Evolutionary conservation across 2,329 filamentous ascomycete species (phyloP).

Genomic region (Botrytis byssoidea): DNA sequence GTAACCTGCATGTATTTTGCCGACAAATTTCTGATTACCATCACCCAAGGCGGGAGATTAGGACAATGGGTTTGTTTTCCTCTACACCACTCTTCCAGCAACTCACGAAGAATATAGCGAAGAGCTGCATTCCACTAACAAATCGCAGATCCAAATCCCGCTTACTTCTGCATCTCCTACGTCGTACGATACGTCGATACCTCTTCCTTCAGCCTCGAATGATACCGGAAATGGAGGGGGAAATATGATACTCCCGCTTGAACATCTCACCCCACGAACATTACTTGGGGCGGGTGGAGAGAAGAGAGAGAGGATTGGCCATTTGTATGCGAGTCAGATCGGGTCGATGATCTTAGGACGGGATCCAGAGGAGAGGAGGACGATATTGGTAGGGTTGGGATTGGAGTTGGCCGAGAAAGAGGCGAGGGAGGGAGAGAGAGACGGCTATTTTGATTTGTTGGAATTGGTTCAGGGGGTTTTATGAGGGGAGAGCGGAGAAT

Average conservation of each 20-base stretch:
- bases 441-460: slow-evolving; percentile 63
- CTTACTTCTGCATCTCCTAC: slow-evolving; percentile 66
- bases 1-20: slow-evolving; percentile 72
- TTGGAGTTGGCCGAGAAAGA: slow-evolving; percentile 44
- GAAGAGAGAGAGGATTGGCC: slow-evolving; percentile 78
- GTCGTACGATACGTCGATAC: slow-evolving; percentile 53
- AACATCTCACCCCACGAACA: slow-evolving; percentile 81
- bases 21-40: slow-evolving; percentile 87
- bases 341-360: slow-evolving; percentile 74
- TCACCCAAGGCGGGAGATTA: slow-evolving; percentile 80
- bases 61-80: slow-evolving; percentile 75
- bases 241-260: slow-evolving; percentile 70
- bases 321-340: slow-evolving; percentile 86
- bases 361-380: slow-evolving; percentile 62
- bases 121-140: too few relatives aligned
- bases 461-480: slow-evolving; percentile 59
- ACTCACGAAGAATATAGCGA: background rate
- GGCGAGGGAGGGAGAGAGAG: slow-evolving; percentile 42
- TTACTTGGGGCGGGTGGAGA: slow-evolving; percentile 79
- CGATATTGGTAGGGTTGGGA: slow-evolving; percentile 61
- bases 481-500: slow-evolving; percentile 24
- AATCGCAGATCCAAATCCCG: slow-evolving; percentile 69
- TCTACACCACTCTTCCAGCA: too few relatives aligned
- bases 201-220: slow-evolving; percentile 23
- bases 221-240: slow-evolving; percentile 36